A percentile compares a stretch with the other conserved stretches of the same genome.
These are phyloP conservation scores for Glycine tomentella DNA, from an alignment of 306 rosid species.

Conservation along the genomic window DNA sequence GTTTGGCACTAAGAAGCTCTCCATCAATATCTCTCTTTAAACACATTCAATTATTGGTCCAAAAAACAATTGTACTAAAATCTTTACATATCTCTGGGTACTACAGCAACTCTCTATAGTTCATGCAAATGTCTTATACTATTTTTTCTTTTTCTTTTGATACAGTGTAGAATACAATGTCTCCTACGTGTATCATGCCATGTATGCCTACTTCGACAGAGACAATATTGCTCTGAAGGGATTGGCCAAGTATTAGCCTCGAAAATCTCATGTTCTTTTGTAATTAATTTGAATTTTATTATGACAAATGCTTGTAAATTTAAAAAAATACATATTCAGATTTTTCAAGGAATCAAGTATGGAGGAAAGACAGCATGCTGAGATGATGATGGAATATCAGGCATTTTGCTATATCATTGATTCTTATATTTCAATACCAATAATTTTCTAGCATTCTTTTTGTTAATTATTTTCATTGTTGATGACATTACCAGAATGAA, in stretches of 20 bases:
- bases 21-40: no score
- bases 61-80: background rate
- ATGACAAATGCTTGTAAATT: background rate
- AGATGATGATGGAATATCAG: constrained; percentile 57
- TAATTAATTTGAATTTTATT: background rate
- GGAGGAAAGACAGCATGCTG: constrained; percentile 57
- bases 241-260: constrained; percentile 49
- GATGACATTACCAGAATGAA: constrained; percentile 41
- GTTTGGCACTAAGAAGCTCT: no score
- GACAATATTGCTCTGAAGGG: constrained; percentile 61
- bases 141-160: constrained; percentile 20
- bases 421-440: background rate
- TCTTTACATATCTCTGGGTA: background rate
- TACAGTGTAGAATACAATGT: constrained; percentile 53
- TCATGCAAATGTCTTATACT: background rate
- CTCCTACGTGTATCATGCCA: constrained; percentile 56
- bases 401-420: constrained; percentile 12
- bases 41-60: background rate
- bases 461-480: background rate
- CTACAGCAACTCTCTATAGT: background rate
- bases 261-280: background rate
- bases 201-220: constrained; percentile 57
- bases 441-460: constrained; percentile 12
- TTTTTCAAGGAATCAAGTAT: constrained; percentile 54
- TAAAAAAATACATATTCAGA: no score